phyloP scores from a whole-genome alignment of 2,329 filamentous ascomycete species.

The Alternaria triticina region DNA sequence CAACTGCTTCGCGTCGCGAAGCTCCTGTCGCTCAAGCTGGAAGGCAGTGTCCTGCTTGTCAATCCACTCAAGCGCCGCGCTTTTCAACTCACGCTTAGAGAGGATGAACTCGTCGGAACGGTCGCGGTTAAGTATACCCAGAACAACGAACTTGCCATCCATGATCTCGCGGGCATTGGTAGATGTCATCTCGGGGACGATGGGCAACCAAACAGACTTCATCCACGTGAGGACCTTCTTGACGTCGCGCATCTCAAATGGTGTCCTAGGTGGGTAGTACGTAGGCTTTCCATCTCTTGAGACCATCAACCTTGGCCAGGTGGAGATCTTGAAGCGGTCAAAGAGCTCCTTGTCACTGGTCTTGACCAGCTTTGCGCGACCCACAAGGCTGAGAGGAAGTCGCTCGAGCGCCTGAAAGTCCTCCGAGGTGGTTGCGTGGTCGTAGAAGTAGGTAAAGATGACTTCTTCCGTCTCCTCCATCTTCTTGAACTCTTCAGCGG shows the following conservation, averaged over 20 bases:
- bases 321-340: slow-evolving; percentile 90
- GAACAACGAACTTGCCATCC: slow-evolving; percentile 91
- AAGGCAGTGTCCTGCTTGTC: slow-evolving; percentile 92
- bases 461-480: slow-evolving; percentile 94
- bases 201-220: slow-evolving; percentile 93
- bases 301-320: slow-evolving; percentile 92
- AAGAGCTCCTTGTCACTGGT: slow-evolving; percentile 78
- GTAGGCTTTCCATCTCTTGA: slow-evolving; percentile 86
- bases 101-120: slow-evolving; percentile 78
- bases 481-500: slow-evolving; percentile 75
- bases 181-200: slow-evolving; percentile 91
- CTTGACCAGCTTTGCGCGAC: slow-evolving; percentile 91
- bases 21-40: slow-evolving; percentile 89
- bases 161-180: slow-evolving; percentile 94
- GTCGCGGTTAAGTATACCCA: slow-evolving; percentile 83
- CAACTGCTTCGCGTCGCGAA: slow-evolving; percentile 92
- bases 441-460: slow-evolving; percentile 97
- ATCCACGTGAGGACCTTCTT: slow-evolving; percentile 87
- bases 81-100: slow-evolving; percentile 90
- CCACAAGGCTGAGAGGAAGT: slow-evolving; percentile 85
- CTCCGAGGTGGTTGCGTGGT: slow-evolving; percentile 89
- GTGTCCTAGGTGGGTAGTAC: slow-evolving; percentile 87
- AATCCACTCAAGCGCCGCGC: slow-evolving; percentile 96
- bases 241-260: slow-evolving; percentile 90
- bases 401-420: slow-evolving; percentile 90